Evolutionary conservation across 257 asterid genomes (phyloP).

Genomic region (Primulina huaijiensis): DNA sequence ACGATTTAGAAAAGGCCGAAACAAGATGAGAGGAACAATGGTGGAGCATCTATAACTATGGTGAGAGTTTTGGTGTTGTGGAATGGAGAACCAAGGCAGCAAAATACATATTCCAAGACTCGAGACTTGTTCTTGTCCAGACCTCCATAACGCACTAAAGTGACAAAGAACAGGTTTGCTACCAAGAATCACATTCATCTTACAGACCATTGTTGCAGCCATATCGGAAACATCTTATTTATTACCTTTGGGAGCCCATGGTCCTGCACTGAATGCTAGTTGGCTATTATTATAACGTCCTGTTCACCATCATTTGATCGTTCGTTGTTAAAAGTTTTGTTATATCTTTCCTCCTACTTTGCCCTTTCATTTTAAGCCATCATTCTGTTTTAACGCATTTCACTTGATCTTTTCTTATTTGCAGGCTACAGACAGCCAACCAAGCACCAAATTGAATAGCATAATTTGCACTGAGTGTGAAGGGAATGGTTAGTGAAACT

Average conservation of each 20-base stretch:
- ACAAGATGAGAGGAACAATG: background rate
- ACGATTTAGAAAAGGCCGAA: too few species aligned
- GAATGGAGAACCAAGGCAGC: background rate
- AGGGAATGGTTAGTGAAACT: constrained; percentile 46
- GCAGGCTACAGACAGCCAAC: constrained; percentile 37
- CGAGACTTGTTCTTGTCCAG: background rate
- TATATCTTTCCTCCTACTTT: background rate
- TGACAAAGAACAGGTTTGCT: background rate
- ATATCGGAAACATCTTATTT: background rate
- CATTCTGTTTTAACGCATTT: background rate
- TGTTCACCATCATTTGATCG: background rate
- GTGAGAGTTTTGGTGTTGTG: background rate
- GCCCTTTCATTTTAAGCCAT: background rate
- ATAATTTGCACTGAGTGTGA: constrained; percentile 50
- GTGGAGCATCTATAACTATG: background rate
- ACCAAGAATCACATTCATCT: background rate
- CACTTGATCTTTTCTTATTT: constrained; percentile 17
- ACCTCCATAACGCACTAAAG: background rate
- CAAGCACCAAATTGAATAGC: constrained; percentile 39
- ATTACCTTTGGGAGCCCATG: constrained; percentile 12
- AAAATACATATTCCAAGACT: background rate
- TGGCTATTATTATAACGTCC: constrained; percentile 1
- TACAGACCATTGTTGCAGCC: background rate
- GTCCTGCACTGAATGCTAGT: background rate
- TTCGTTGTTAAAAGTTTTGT: background rate